A percentile compares a stretch with the other conserved stretches of the same genome.
phyloP scores from a whole-genome alignment of 2,329 filamentous ascomycete genomes.

The Emmonsiellopsis sp. region DNA sequence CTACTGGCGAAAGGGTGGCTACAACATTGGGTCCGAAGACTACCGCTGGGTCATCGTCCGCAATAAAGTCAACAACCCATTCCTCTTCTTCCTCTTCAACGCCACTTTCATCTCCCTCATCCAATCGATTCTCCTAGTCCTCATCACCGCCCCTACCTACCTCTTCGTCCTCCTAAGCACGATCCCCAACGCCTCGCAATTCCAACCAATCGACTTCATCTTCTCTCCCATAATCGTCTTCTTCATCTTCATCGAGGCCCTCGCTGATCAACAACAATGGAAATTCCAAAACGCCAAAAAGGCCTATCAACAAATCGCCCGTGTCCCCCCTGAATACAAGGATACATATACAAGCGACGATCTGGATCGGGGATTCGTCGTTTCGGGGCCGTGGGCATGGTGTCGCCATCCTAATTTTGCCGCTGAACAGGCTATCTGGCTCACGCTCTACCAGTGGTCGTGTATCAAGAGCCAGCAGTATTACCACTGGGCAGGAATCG shows the following conservation, averaged over 20 bases:
- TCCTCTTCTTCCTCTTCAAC: constrained; percentile 79
- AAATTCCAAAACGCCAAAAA: constrained; percentile 74
- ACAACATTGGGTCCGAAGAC: constrained; percentile 80
- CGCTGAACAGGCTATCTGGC: constrained; percentile 85
- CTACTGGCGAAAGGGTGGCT: constrained; percentile 93
- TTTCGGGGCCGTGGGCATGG: constrained; percentile 75
- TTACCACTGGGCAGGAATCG: constrained; percentile 70
- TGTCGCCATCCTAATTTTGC: constrained; percentile 93
- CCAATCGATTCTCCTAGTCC: constrained; percentile 73
- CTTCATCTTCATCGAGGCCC: constrained; percentile 58
- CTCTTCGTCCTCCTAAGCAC: constrained; percentile 60
- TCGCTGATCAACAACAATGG: constrained; percentile 93
- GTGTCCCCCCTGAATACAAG: constrained; percentile 50
- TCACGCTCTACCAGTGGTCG: constrained; percentile 79
- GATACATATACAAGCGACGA: constrained; percentile 56
- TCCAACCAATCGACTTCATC: constrained; percentile 52
- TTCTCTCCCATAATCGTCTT: constrained; percentile 49
- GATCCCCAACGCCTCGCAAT: constrained; percentile 45
- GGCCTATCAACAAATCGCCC: constrained; percentile 62
- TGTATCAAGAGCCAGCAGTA: constrained; percentile 62
- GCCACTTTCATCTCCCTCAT: constrained; percentile 76
- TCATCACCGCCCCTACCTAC: constrained; percentile 75
- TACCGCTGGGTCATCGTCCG: constrained; percentile 84
- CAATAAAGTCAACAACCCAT: constrained; percentile 57
- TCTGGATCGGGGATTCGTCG: constrained; percentile 81